These are phyloP conservation scores for Quillaja saponaria DNA, from an alignment of 306 rosid species.

Conservation along the genomic window DNA sequence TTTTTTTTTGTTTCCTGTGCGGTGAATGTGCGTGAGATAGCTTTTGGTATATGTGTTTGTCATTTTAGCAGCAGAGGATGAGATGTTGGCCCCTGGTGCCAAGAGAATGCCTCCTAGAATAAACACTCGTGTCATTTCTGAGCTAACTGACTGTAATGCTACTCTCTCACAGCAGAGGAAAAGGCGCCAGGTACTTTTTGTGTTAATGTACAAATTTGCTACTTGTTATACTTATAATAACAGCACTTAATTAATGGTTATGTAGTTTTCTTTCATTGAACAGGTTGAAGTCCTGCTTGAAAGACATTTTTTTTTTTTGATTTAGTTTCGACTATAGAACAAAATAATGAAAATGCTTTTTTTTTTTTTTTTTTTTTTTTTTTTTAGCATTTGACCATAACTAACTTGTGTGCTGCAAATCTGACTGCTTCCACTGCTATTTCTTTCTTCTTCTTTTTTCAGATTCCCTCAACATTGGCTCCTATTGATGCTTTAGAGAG, in stretches of 20 bases:
- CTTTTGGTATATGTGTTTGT: conserved; percentile 14
- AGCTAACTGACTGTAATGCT: conserved; percentile 85
- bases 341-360: background rate
- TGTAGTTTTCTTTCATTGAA: background rate
- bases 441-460: too few relatives aligned
- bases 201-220: conserved; percentile 6
- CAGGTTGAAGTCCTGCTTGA: background rate
- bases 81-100: conserved; percentile 63
- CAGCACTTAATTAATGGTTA: conserved; percentile 9
- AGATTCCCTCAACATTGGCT: conserved; percentile 88
- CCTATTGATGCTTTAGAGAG: conserved; percentile 74
- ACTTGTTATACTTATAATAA: conserved; percentile 11
- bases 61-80: conserved; percentile 55
- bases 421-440: background rate
- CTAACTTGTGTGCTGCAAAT: background rate
- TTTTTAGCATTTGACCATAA: background rate
- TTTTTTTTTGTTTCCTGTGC: too few relatives aligned
- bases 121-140: conserved; percentile 57
- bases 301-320: background rate
- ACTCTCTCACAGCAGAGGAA: conserved; percentile 89
- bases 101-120: conserved; percentile 72
- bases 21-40: background rate
- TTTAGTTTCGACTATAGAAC: background rate
- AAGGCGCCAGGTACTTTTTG: conserved; percentile 67
- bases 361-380: too few relatives aligned